These are phyloP conservation scores for Bruguiera parviflora DNA, from an alignment of 345 rosid genomes.

Conservation along the genomic window DNA sequence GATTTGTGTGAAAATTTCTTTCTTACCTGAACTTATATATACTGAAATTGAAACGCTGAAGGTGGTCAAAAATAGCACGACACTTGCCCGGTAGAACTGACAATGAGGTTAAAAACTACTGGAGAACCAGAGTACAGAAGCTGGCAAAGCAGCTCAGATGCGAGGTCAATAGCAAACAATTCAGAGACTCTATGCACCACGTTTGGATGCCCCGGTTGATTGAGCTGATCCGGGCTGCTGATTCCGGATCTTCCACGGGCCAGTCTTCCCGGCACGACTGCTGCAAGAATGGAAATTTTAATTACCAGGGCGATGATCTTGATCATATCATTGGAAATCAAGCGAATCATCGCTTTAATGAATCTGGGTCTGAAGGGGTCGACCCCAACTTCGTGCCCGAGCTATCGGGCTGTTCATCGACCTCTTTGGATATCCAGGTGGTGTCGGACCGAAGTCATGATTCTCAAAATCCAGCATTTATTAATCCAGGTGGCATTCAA, in stretches of 20 bases:
- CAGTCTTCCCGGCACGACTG: constrained; percentile 20
- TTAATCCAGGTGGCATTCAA: constrained; percentile 14
- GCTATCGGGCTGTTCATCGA: constrained; percentile 38
- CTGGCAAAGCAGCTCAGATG: constrained; percentile 86
- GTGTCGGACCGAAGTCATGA: constrained; percentile 32
- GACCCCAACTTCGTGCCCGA: constrained; percentile 33
- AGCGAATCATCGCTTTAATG: not conserved
- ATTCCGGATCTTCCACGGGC: constrained; percentile 22
- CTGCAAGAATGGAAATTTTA: not conserved
- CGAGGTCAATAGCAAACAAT: constrained; percentile 77
- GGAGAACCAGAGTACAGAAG: constrained; percentile 94
- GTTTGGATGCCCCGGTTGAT: constrained; percentile 84
- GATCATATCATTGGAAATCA: constrained; percentile 1
- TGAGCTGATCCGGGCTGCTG: constrained; percentile 62
- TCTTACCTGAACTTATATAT: not conserved
- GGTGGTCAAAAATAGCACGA: constrained; percentile 94
- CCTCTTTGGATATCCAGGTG: constrained; percentile 44
- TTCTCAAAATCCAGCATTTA: constrained; percentile 11
- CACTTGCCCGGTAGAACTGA: constrained; percentile 88
- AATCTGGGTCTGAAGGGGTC: constrained; percentile 17
- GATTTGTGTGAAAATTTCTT: not conserved
- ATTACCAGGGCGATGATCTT: not conserved
- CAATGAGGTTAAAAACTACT: constrained; percentile 91
- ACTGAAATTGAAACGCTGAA: constrained; percentile 5
- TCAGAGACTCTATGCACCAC: constrained; percentile 70